phyloP scores from a whole-genome alignment of 495 filamentous ascomycete species.

The Pyrenula aspistea region DNA sequence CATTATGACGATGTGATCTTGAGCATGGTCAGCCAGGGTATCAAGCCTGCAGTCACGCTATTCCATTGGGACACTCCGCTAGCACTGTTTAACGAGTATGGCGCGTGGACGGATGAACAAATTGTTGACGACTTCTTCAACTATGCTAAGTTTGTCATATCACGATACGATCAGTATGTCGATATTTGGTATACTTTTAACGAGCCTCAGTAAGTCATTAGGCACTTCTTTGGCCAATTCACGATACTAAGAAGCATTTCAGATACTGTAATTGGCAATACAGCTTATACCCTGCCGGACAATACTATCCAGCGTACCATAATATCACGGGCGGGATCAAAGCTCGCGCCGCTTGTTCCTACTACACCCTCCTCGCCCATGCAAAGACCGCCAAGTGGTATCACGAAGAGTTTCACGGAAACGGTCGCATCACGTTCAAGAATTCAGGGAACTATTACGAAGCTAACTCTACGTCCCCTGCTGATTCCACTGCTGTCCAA shows the following conservation, averaged over 20 bases:
- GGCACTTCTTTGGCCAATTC: slow-evolving; percentile 18
- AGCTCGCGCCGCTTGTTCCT: no score
- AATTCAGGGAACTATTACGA: slow-evolving; percentile 28
- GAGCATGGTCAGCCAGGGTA: slow-evolving; percentile 25
- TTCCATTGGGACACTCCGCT: slow-evolving; percentile 40
- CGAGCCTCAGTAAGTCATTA: slow-evolving; percentile 23
- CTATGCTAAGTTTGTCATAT: slow-evolving; percentile 27
- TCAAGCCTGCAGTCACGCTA: slow-evolving; percentile 36
- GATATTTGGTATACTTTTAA: slow-evolving; percentile 35
- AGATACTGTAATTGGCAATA: no score
- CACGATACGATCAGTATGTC: slow-evolving; percentile 28
- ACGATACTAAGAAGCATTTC: no score
- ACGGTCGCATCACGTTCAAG: slow-evolving; percentile 26
- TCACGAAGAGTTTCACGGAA: slow-evolving; percentile 24
- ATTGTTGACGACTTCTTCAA: slow-evolving; percentile 25
- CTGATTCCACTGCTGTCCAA: slow-evolving; percentile 19
- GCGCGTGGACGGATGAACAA: slow-evolving; percentile 20
- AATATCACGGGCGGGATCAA: no score
- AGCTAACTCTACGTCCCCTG: slow-evolving; percentile 18
- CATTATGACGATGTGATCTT: slow-evolving; percentile 33
- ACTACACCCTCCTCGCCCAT: slow-evolving; percentile 26
- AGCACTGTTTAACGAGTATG: slow-evolving; percentile 24
- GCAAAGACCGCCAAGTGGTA: slow-evolving; percentile 28
- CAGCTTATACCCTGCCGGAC: no score
- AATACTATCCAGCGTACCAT: no score